A percentile compares a stretch with the other conserved stretches of the same genome.
These are phyloP conservation scores for Cryptosporidium baileyi DNA, from an alignment of 169 alveolate genomes.

Conservation along the genomic window DNA sequence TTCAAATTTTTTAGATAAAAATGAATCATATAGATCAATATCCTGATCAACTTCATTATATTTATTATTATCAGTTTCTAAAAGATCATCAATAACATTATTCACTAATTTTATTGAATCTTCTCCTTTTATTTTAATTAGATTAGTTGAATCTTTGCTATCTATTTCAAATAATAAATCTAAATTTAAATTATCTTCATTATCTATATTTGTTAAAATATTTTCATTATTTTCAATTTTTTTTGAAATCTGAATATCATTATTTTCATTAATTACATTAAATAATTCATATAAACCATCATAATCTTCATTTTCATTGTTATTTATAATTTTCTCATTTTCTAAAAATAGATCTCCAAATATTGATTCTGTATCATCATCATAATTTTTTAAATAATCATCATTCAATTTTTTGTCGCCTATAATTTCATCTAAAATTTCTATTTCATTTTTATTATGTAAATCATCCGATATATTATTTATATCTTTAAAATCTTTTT, in stretches of 20 bases:
- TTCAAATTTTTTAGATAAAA: too few relatives aligned
- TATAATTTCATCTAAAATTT: background rate
- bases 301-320: background rate
- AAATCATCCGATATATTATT: background rate
- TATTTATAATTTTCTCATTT: background rate
- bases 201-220: background rate
- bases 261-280: background rate
- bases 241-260: background rate
- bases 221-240: background rate
- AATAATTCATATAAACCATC: background rate
- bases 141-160: background rate
- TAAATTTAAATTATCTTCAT: background rate
- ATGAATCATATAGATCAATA: too few relatives aligned
- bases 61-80: background rate
- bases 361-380: background rate
- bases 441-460: background rate
- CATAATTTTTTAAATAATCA: slow-evolving; percentile 9
- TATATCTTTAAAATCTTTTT: slow-evolving; percentile 3
- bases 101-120: background rate
- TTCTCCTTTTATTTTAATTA: too few relatives aligned
- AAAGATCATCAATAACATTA: background rate
- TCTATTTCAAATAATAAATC: too few relatives aligned
- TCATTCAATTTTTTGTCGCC: slow-evolving; percentile 18
- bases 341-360: background rate
- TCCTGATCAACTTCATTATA: background rate